A percentile compares a stretch with the other conserved stretches of the same genome.
phyloP scores from a whole-genome alignment of 208 protist genomes.

The Trypanosoma boissoni region DNA sequence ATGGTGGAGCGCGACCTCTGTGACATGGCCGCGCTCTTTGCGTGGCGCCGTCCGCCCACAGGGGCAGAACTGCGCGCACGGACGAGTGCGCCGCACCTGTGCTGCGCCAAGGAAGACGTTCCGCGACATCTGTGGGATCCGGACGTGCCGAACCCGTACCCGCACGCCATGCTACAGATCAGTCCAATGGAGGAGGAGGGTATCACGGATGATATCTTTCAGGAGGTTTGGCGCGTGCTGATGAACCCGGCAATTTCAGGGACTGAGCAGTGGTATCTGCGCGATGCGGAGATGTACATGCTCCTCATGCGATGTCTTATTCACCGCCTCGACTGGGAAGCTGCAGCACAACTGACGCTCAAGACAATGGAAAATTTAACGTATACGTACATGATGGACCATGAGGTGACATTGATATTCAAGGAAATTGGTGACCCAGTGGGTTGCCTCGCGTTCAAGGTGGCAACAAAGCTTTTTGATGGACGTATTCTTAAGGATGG shows the following conservation, averaged over 20 bases:
- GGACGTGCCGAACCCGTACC: constrained; percentile 80
- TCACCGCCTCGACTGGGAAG: constrained; percentile 86
- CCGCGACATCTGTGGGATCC: constrained; percentile 76
- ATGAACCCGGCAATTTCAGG: constrained; percentile 61
- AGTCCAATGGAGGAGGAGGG: constrained; percentile 25
- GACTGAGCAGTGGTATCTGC: constrained; percentile 75
- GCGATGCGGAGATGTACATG: constrained; percentile 83
- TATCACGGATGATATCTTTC: constrained; percentile 66
- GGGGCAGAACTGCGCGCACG: constrained; percentile 33
- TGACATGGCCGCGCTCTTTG: constrained; percentile 50
- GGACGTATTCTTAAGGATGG: constrained; percentile 80
- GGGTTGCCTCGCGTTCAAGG: constrained; percentile 83
- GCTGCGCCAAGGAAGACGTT: constrained; percentile 44
- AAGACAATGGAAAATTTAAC: constrained; percentile 64
- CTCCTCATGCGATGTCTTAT: constrained; percentile 73
- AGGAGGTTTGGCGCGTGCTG: constrained; percentile 68
- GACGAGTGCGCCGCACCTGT: constrained; percentile 62
- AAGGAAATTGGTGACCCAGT: constrained; percentile 80
- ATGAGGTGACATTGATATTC: constrained; percentile 79
- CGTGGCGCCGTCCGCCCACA: constrained; percentile 23
- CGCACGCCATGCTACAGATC: constrained; percentile 45
- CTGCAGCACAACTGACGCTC: constrained; percentile 71
- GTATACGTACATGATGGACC: constrained; percentile 86
- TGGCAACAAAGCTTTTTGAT: constrained; percentile 86
- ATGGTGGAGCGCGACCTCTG: constrained; percentile 69